phyloP scores from a whole-genome alignment of 352 stramenopile species.

The Globisporangium barbulae region DNA sequence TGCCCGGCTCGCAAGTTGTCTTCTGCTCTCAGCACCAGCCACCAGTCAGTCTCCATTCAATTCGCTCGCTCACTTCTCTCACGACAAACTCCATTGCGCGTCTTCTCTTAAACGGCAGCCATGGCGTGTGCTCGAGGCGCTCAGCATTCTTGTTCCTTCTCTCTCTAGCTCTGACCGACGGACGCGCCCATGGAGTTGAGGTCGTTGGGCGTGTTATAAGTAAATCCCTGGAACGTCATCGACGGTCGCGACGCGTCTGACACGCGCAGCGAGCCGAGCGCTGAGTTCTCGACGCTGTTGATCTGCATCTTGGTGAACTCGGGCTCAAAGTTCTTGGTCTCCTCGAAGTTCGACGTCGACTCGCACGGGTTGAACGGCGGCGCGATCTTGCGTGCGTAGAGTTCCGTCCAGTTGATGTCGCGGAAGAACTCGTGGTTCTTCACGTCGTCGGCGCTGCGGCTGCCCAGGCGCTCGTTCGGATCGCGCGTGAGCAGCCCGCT shows the following conservation, averaged over 20 bases:
- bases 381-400: constrained; percentile 80
- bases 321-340: constrained; percentile 88
- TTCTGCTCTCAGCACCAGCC: not conserved
- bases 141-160: not conserved
- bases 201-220: constrained; percentile 88
- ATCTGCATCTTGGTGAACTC: constrained; percentile 91
- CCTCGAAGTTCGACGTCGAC: constrained; percentile 48
- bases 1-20: not conserved
- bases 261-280: constrained; percentile 53
- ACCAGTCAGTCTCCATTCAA: not conserved
- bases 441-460: constrained; percentile 72
- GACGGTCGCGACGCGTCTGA: constrained; percentile 78
- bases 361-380: constrained; percentile 87
- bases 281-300: constrained; percentile 79
- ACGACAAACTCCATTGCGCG: too few species aligned
- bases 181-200: constrained; percentile 67
- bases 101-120: too few species aligned
- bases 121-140: too few species aligned
- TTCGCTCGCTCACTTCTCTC: too few species aligned
- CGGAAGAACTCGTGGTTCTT: constrained; percentile 86
- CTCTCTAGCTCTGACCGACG: constrained; percentile 49
- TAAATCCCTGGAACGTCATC: constrained; percentile 89
- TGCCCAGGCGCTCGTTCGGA: constrained; percentile 75
- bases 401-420: constrained; percentile 75
- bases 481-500: constrained; percentile 75